phyloP scores from a whole-genome alignment of 1,284 basidiomycete genomes.

The Trichosporon inkin region DNA sequence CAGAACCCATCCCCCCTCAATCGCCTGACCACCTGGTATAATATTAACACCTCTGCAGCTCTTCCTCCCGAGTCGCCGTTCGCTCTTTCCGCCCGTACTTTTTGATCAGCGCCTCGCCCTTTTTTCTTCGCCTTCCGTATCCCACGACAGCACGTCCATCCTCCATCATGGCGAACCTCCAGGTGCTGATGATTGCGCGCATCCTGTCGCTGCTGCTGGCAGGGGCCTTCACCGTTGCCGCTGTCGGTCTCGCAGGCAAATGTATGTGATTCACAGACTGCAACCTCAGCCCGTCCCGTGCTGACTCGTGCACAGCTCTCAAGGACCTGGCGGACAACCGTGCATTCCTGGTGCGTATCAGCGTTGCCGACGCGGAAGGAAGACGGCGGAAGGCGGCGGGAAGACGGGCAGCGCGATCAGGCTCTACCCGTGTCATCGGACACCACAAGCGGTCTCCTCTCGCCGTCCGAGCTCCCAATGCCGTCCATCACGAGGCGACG shows the following conservation, averaged over 20 bases:
- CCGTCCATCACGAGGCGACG: neutral
- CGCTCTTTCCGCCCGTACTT: neutral
- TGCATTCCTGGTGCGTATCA: constrained; percentile 5
- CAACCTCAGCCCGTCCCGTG: neutral
- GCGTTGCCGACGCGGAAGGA: too few relatives aligned
- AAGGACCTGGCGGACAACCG: constrained; percentile 10
- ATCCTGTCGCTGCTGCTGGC: constrained; percentile 13
- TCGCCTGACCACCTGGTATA: neutral
- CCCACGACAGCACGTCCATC: neutral
- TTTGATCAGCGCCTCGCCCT: neutral
- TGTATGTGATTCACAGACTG: constrained; percentile 9
- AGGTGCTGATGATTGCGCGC: neutral
- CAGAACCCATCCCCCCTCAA: neutral
- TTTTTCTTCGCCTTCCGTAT: neutral
- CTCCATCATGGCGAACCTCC: neutral
- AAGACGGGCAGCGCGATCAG: too few relatives aligned
- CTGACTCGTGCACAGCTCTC: constrained; percentile 9
- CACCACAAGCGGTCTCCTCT: too few relatives aligned
- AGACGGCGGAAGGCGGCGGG: too few relatives aligned
- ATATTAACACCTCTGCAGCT: neutral
- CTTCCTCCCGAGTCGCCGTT: neutral
- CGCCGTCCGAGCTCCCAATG: neutral
- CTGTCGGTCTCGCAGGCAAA: constrained; percentile 14
- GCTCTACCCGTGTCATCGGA: too few relatives aligned
- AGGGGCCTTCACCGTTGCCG: constrained; percentile 13